A percentile compares a stretch with the other conserved stretches of the same genome.
These are phyloP conservation scores for Wickerhamomyces kurtzmanii DNA, from an alignment of 805 yeast genomes.

Conservation along the genomic window DNA sequence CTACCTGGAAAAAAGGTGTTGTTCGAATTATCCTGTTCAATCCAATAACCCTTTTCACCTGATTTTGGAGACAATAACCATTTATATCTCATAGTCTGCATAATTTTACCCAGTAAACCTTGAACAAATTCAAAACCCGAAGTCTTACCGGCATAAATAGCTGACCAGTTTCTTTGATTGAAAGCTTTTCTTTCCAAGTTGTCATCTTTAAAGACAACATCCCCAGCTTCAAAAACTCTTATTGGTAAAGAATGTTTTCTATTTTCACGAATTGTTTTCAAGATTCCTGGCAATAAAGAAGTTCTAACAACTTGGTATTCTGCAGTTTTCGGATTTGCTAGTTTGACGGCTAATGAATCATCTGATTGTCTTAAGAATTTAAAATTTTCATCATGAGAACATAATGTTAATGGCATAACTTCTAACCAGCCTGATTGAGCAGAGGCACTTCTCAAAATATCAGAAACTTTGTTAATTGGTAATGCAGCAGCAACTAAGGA, in stretches of 20 bases:
- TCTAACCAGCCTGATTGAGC: constrained; percentile 95
- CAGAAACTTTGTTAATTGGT: constrained; percentile 85
- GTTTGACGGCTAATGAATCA: constrained; percentile 74
- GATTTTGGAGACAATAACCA: constrained; percentile 52
- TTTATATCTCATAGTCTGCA: constrained; percentile 90
- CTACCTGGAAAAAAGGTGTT: constrained; percentile 92
- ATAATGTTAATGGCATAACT: constrained; percentile 89
- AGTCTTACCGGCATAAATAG: constrained; percentile 87
- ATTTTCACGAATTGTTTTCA: constrained; percentile 93
- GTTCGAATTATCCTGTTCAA: constrained; percentile 56
- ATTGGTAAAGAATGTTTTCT: constrained; percentile 93
- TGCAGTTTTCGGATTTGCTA: constrained; percentile 92
- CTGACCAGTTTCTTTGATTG: constrained; percentile 93
- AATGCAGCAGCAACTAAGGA: constrained; percentile 76
- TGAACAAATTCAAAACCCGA: constrained; percentile 93
- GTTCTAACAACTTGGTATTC: constrained; percentile 99
- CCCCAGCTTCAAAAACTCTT: constrained; percentile 92
- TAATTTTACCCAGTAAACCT: constrained; percentile 87
- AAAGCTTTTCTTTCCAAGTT: constrained; percentile 78
- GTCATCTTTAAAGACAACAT: constrained; percentile 78
- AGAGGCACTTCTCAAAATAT: constrained; percentile 81
- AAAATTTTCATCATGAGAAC: constrained; percentile 97
- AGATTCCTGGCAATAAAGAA: constrained; percentile 83
- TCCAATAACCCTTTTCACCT: constrained; percentile 76
- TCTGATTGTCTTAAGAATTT: constrained; percentile 69